Evolutionary conservation across 2,329 filamentous ascomycete genomes (phyloP), one percentile per base, ranked within the genome.

Genomic region (Pseudogymnoascus sp.): DNA sequence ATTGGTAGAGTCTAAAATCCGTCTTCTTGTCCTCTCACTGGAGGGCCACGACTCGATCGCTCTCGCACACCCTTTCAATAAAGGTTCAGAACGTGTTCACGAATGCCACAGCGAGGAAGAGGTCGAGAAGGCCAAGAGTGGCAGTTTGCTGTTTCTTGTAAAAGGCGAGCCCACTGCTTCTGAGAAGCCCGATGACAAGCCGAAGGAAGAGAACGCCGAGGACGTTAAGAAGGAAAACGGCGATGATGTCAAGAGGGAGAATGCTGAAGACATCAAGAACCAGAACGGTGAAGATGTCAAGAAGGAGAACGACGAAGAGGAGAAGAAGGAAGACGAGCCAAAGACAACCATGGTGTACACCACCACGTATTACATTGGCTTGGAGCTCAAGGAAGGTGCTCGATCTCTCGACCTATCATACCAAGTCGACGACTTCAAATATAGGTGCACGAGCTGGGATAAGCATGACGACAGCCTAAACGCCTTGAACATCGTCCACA

Each of bases 351-450:
- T 71, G 64, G 79, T 98, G 28, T 96, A 90, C 74, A 98, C 93
- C 0, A 92, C 92, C 23, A 97, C 93, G 1, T 93, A 93, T 75
- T 99, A 98, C 74, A 92, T 99, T 72, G 95, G 95, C 37, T 81
- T 98, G 60, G 89, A 93, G 70, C 78, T 97, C 63, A 82, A 83
- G 39, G 84, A 88, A 79, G 88, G 83, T 64, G 83, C 85, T 66
- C 90, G 87, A 78, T 84, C 85, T 51, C 83, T 93, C 61, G 90
- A 93, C 75, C 84, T 93, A 23, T 90, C 93, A 19, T 89, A 85
- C 71, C 89, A 95, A 70, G 92, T 96, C 28, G 84, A 89, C 63
- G 87, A 92, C 63, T 99, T 97, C 80, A 96, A 92, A 78, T 81
- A 84, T n/a, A 83, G 89, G 62, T 96, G 93, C 76, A 88, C 81